phyloP scores from a whole-genome alignment of 176 grass and related monocot species.

The Cenchrus americanus region DNA sequence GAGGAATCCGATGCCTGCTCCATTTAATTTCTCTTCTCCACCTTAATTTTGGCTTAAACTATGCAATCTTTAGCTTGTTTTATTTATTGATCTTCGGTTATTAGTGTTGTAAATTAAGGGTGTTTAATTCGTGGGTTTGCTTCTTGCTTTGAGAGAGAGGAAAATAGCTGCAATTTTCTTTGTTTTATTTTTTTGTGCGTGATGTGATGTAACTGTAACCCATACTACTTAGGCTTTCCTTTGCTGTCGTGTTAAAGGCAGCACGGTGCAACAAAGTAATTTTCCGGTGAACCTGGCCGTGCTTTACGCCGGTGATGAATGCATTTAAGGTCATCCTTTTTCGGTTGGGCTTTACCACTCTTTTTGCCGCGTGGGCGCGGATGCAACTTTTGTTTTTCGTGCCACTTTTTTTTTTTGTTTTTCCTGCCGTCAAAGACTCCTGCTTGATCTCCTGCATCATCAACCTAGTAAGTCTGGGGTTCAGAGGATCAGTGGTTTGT shows the following conservation, averaged over 20 bases:
- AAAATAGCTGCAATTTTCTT: conserved; percentile 3
- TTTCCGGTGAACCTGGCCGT: conserved; percentile 12
- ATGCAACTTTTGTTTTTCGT: conserved; percentile 41
- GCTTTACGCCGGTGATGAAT: conserved; percentile 53
- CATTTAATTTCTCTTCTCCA: background rate
- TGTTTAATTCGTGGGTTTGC: conserved; percentile 14
- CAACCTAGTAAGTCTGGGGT: background rate
- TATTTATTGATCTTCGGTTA: conserved; percentile 8
- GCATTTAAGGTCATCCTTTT: conserved; percentile 48
- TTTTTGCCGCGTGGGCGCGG: conserved; percentile 38
- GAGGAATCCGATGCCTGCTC: conserved; percentile 42
- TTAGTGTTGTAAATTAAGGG: conserved; percentile 22
- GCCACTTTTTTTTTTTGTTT: conserved; percentile 2
- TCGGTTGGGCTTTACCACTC: conserved; percentile 30
- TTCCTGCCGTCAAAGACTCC: background rate
- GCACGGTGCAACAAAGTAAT: conserved; percentile 40
- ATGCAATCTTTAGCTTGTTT: background rate
- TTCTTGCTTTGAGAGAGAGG: conserved; percentile 33
- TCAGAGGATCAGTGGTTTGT: conserved; percentile 3
- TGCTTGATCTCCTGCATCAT: no score
- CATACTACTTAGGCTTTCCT: conserved; percentile 27
- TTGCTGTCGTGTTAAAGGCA: conserved; percentile 38
- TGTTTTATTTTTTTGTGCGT: background rate
- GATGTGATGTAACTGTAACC: background rate
- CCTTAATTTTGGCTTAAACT: background rate